A percentile compares a stretch with the other conserved stretches of the same genome.
These are phyloP conservation scores for Pyronema omphalodes DNA, from an alignment of 495 filamentous ascomycete species.

Conservation along the genomic window DNA sequence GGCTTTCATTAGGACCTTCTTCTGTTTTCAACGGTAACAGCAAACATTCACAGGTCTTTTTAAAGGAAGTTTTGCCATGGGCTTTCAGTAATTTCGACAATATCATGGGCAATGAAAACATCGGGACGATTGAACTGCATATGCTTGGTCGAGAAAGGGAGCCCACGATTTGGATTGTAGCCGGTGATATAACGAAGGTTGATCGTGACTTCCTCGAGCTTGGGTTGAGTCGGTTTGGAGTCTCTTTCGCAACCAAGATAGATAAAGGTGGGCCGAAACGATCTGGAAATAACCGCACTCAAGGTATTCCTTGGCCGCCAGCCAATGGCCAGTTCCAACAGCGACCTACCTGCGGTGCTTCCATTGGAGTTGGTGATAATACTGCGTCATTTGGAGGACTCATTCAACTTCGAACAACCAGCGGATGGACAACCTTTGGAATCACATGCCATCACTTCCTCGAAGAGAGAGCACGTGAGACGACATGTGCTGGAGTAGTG, in stretches of 20 bases:
- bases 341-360: background rate
- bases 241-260: background rate
- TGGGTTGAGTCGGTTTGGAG: background rate
- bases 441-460: constrained; percentile 3
- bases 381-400: constrained; percentile 1
- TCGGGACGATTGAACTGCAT: background rate
- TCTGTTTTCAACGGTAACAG: too few species aligned
- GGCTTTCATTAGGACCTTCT: too few species aligned
- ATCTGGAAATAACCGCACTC: background rate
- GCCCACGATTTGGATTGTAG: background rate
- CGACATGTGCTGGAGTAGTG: background rate
- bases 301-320: background rate
- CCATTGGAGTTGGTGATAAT: background rate
- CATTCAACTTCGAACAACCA: background rate
- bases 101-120: background rate
- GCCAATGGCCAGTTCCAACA: background rate
- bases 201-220: background rate
- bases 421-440: background rate
- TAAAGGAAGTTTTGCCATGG: background rate
- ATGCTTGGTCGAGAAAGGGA: background rate
- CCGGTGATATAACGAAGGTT: background rate
- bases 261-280: background rate
- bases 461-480: background rate
- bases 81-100: background rate
- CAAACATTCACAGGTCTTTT: too few species aligned